Evolutionary conservation across 805 yeast genomes (phyloP).

Genomic region (Candida ipomoeae): DNA sequence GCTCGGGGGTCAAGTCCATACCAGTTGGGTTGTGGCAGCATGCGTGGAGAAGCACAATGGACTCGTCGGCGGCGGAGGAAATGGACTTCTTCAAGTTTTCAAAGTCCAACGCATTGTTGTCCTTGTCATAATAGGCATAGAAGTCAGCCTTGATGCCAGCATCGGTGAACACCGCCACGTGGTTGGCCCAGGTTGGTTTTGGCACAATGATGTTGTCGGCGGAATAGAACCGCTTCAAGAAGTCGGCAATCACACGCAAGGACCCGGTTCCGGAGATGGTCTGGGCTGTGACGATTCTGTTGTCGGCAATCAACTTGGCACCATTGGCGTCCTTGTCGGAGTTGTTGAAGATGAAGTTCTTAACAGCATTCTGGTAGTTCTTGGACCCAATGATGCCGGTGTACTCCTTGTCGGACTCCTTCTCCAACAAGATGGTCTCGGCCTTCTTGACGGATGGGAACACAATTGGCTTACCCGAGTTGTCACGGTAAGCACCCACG

Average conservation of each 20-base stretch:
- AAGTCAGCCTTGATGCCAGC: slow-evolving; percentile 61
- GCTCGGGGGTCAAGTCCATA: slow-evolving; percentile 76
- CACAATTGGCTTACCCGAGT: slow-evolving; percentile 82
- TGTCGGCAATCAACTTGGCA: slow-evolving; percentile 49
- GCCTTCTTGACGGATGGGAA: slow-evolving; percentile 72
- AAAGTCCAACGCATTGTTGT: slow-evolving; percentile 59
- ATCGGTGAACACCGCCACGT: slow-evolving; percentile 69
- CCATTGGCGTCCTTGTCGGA: slow-evolving; percentile 50
- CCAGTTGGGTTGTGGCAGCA: slow-evolving; percentile 98
- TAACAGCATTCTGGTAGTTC: slow-evolving; percentile 61
- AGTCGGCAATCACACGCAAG: slow-evolving; percentile 76
- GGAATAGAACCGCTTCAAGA: slow-evolving; percentile 58
- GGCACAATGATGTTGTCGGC: slow-evolving; percentile 64
- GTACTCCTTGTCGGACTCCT: slow-evolving; percentile 72
- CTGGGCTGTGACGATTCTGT: slow-evolving; percentile 77
- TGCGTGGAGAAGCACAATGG: slow-evolving; percentile 78
- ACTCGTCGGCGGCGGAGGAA: slow-evolving; percentile 49
- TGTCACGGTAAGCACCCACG: slow-evolving; percentile 93
- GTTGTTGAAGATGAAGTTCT: slow-evolving; percentile 67
- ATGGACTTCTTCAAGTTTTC: slow-evolving; percentile 61
- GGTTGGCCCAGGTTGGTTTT: slow-evolving; percentile 94
- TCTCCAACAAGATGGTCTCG: slow-evolving; percentile 46
- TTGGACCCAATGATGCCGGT: slow-evolving; percentile 81
- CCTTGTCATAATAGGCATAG: slow-evolving; percentile 69
- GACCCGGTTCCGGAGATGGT: slow-evolving; percentile 97